phyloP scores from a whole-genome alignment of 164 flowering plant genomes.

The Saururus chinensis region DNA sequence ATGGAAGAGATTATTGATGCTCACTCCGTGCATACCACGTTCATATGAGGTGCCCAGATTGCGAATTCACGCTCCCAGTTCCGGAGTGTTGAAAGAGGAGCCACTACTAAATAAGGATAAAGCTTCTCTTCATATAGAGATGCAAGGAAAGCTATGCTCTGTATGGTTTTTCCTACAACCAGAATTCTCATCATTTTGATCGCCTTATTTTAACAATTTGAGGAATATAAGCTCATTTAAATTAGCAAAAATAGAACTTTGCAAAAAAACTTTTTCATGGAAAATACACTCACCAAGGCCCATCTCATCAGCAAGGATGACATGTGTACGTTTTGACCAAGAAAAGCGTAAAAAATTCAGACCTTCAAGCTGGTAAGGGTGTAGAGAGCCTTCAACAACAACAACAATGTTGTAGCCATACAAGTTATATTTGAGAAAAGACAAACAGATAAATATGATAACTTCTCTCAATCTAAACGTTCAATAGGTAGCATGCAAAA shows the following conservation, averaged over 20 bases:
- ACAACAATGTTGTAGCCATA: conserved; percentile 5
- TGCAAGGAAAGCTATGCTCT: conserved; percentile 93
- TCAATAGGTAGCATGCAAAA: too few species aligned
- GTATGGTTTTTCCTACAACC: conserved; percentile 88
- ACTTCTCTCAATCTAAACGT: background rate
- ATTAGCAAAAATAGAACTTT: background rate
- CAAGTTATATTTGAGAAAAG: conserved; percentile 6
- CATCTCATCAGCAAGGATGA: conserved; percentile 99
- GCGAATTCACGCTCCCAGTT: conserved; percentile 99
- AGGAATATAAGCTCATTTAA: background rate
- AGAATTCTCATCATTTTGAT: background rate
- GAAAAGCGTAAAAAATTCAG: conserved; percentile 88
- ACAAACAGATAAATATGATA: too few species aligned
- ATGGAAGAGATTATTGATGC: background rate
- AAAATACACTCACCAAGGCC: conserved; percentile 66
- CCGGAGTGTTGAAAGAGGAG: conserved; percentile 92
- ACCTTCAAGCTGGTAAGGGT: conserved; percentile 98
- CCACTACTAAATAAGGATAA: conserved; percentile 78
- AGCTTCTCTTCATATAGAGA: conserved; percentile 65
- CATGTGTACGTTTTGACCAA: conserved; percentile 93
- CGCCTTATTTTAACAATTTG: background rate
- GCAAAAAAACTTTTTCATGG: background rate
- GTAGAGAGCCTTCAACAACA: conserved; percentile 51
- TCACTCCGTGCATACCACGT: conserved; percentile 62
- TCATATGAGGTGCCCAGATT: conserved; percentile 98